Base-by-base conservation (phyloP, 306 rosid species). In the Nissolia schottii region DNA sequence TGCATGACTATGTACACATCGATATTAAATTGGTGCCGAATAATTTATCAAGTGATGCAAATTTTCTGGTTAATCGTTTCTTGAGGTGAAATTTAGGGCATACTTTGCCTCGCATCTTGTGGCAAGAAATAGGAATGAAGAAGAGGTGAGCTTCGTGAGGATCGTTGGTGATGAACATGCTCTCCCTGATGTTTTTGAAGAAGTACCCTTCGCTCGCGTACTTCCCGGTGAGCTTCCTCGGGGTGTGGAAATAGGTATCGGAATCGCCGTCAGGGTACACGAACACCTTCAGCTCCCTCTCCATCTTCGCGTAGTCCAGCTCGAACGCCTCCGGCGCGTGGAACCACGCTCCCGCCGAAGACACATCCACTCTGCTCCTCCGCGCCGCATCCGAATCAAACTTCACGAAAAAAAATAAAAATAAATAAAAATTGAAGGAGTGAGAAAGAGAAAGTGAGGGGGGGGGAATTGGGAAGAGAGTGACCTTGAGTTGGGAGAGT, bases 151-250 rank as follows among this genome's bases (percentile, higher is more conserved):
- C 83, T 32, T 27, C 32, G 15, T 9, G 22, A 32, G 83, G 83
- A 79, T 73, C 45, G 1, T 4, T 2, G 14, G 83, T 79, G 11
- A n/a, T 7, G 61, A 79, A 79, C 1, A 19, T 50, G 24, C 79
- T 73, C 67, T 79, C 79, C 5, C 46, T 50, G 50, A 79, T 48
- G 56, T 73, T 79, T 79, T 73, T 59, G 76, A 79, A 79, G 83
- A 79, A 79, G 8, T 74, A 74, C 0, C 71, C 76, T 69, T 79
- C 72, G 31, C 76, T 67, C 0, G 65, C 75, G 43, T 79, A 79
- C 23, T 50, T 67, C 0, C 83, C 79, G 5, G 37, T 74, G 51
- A 67, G 76, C 29, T 50, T 50, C 68, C 83, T 28, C 12, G 83
- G 72, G 14, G 76, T 49, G 57, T 60, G 75, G 71, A 66, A 79